These are phyloP conservation scores for Pugionium cornutum DNA, from an alignment of 345 rosid genomes.

Conservation along the genomic window DNA sequence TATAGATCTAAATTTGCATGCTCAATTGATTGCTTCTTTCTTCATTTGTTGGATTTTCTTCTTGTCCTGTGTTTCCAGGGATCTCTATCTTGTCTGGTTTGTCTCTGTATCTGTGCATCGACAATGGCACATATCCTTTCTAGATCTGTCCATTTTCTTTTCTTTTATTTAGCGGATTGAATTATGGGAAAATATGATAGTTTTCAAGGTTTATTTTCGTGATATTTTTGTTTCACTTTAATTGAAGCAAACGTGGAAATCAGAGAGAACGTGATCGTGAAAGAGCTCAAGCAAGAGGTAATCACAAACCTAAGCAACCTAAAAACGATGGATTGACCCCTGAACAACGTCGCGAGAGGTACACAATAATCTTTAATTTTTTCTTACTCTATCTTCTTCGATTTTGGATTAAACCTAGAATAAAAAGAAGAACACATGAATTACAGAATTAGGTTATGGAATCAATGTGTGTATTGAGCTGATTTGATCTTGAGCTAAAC, in stretches of 20 bases:
- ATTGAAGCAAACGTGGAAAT: conserved; percentile 62
- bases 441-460: background rate
- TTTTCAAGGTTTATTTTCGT: background rate
- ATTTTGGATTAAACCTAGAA: background rate
- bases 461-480: background rate
- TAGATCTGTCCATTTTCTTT: conserved; percentile 28
- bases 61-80: conserved; percentile 27
- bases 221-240: conserved; percentile 40
- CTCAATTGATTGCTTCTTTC: background rate
- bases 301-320: conserved; percentile 41
- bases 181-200: background rate
- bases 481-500: background rate
- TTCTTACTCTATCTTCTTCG: background rate
- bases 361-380: background rate
- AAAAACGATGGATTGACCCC: conserved; percentile 71
- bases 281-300: conserved; percentile 62
- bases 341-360: conserved; percentile 85
- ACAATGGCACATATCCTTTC: conserved; percentile 73
- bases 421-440: background rate
- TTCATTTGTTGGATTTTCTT: background rate
- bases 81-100: conserved; percentile 20
- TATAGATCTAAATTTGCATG: background rate
- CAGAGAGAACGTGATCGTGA: conserved; percentile 78
- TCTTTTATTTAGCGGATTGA: background rate
- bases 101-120: conserved; percentile 22